These are phyloP conservation scores for Crucibulum laeve DNA, from an alignment of 768 basidiomycete species.

Conservation along the genomic window DNA sequence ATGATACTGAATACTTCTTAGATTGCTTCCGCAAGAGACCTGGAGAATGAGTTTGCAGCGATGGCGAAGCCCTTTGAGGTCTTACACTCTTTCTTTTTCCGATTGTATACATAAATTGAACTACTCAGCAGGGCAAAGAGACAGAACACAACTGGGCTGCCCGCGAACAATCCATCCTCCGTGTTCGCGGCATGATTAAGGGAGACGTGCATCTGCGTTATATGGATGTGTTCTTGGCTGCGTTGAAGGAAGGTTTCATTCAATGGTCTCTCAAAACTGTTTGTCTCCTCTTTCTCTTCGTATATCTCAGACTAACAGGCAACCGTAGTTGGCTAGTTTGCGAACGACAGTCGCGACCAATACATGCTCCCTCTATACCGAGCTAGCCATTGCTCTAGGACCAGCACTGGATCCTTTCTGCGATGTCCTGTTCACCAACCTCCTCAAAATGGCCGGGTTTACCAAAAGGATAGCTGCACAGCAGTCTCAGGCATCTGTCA, in stretches of 20 bases:
- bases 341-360: slow-evolving; percentile 86
- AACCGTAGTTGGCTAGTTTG: slow-evolving; percentile 70
- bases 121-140: slow-evolving; percentile 74
- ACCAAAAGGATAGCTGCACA: slow-evolving; percentile 93
- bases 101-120: background rate
- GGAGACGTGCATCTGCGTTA: slow-evolving; percentile 78
- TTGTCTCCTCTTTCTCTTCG: slow-evolving; percentile 1
- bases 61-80: slow-evolving; percentile 85
- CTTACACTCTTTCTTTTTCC: slow-evolving; percentile 7
- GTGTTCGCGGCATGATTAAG: slow-evolving; percentile 86
- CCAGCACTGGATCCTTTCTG: slow-evolving; percentile 72
- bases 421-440: slow-evolving; percentile 70
- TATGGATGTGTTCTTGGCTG: slow-evolving; percentile 66
- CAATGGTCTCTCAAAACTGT: slow-evolving; percentile 86
- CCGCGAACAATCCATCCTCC: slow-evolving; percentile 72
- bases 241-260: slow-evolving; percentile 74
- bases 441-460: slow-evolving; percentile 81
- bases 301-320: slow-evolving; percentile 3
- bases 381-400: slow-evolving; percentile 67
- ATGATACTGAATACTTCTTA: slow-evolving; percentile 18
- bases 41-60: slow-evolving; percentile 78
- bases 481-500: slow-evolving; percentile 73
- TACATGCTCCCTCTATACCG: slow-evolving; percentile 72
- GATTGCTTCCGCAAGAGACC: slow-evolving; percentile 82
- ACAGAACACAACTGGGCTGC: slow-evolving; percentile 93